Conservation (phyloP, 306 rosid genomes). For the Senna tora region DNA sequence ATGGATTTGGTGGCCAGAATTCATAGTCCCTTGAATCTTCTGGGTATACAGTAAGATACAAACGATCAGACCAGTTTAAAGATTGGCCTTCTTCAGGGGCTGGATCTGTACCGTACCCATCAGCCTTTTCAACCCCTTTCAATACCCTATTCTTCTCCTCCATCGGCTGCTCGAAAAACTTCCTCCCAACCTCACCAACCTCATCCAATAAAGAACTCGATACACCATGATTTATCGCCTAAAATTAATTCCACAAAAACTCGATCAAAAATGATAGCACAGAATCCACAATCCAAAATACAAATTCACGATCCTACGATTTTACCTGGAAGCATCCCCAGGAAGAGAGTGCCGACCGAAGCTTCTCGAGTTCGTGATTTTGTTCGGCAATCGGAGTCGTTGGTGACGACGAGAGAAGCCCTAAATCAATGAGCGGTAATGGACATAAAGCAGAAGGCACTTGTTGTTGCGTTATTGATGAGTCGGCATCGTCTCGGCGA, state of each 20-base stretch:
- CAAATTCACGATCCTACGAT: too few species aligned
- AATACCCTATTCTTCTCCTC: conserved; percentile 39
- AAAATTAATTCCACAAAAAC: not conserved
- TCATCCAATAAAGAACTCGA: conserved; percentile 37
- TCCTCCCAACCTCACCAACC: conserved; percentile 41
- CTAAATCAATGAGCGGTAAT: conserved; percentile 37
- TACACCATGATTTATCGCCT: conserved; percentile 53
- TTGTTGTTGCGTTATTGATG: not conserved
- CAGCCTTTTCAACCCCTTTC: conserved; percentile 36
- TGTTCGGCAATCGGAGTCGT: not conserved
- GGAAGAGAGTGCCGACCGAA: conserved; percentile 28
- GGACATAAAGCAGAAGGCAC: conserved; percentile 24
- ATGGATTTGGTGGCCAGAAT: conserved; percentile 45
- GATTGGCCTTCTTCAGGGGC: conserved; percentile 37
- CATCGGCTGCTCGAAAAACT: conserved; percentile 45
- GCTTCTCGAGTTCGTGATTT: not conserved
- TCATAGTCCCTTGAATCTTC: conserved; percentile 21
- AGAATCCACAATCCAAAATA: too few species aligned
- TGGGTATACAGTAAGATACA: conserved; percentile 40
- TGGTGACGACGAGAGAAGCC: conserved; percentile 32
- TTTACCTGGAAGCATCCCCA: conserved; percentile 57
- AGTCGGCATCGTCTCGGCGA: conserved; percentile 1
- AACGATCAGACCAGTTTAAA: conserved; percentile 16
- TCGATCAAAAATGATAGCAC: too few species aligned
- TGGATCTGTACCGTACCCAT: conserved; percentile 52